Evolutionary conservation across 2,329 filamentous ascomycete genomes (phyloP).

Genomic region (Hymenoscyphus fraxineus): DNA sequence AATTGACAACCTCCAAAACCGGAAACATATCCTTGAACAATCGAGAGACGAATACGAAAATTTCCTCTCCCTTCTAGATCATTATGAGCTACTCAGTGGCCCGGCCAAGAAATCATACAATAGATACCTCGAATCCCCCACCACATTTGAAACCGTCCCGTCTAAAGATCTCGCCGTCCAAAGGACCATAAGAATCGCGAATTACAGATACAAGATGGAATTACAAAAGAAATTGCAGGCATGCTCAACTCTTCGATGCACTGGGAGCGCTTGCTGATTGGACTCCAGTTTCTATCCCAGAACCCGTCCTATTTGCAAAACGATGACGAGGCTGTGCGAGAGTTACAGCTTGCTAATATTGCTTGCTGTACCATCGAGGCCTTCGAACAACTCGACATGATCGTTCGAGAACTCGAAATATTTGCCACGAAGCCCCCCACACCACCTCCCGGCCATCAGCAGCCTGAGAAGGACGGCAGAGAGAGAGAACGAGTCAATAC

Average conservation of each 20-base stretch:
- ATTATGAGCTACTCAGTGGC: slow-evolving; percentile 67
- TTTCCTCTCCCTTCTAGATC: slow-evolving; percentile 73
- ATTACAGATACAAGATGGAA: slow-evolving; percentile 81
- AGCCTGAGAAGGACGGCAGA: slow-evolving; percentile 46
- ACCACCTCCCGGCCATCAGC: slow-evolving; percentile 41
- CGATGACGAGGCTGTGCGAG: slow-evolving; percentile 80
- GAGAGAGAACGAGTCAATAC: slow-evolving; percentile 41
- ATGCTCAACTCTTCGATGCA: slow-evolving; percentile 33
- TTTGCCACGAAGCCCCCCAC: slow-evolving; percentile 66
- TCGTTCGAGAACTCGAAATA: slow-evolving; percentile 81
- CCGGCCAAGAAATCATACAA: slow-evolving; percentile 67
- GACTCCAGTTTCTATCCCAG: slow-evolving; percentile 51
- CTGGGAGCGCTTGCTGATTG: slow-evolving; percentile 18
- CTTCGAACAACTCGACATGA: slow-evolving; percentile 81
- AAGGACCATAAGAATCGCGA: slow-evolving; percentile 79
- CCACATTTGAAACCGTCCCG: slow-evolving; percentile 68
- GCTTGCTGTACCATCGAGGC: slow-evolving; percentile 71
- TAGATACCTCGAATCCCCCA: slow-evolving; percentile 67
- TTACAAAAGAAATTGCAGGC: slow-evolving; percentile 79
- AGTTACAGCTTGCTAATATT: slow-evolving; percentile 73
- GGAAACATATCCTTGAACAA: slow-evolving; percentile 58
- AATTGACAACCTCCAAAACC: slow-evolving; percentile 53
- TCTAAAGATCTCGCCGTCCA: slow-evolving; percentile 62
- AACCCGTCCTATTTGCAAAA: slow-evolving; percentile 60
- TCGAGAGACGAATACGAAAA: slow-evolving; percentile 71